Evolutionary conservation across 371 early-diverging fungal genomes (phyloP).

Genomic region (Apophysomyces sp.): DNA sequence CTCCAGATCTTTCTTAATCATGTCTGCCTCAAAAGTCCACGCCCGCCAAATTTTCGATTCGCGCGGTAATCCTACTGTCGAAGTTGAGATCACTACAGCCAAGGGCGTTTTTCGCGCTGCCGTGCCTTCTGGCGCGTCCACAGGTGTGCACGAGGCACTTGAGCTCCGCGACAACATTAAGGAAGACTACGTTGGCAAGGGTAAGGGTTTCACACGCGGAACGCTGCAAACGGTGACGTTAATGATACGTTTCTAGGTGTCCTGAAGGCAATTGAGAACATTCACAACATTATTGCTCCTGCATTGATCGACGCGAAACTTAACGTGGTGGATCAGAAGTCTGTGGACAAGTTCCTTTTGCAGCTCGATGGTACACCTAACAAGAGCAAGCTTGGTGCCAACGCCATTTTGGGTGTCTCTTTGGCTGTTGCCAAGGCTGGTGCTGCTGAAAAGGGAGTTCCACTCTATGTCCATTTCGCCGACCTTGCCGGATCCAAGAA

Average conservation of each 20-base stretch:
- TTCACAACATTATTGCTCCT: constrained; percentile 89
- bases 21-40: constrained; percentile 77
- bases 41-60: constrained; percentile 99
- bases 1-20: constrained; percentile 9
- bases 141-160: constrained; percentile 98
- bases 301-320: constrained; percentile 74
- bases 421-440: constrained; percentile 96
- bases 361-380: constrained; percentile 93
- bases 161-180: constrained; percentile 96
- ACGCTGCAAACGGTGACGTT: not conserved
- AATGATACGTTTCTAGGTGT: constrained; percentile 65
- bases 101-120: constrained; percentile 94
- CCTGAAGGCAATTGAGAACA: constrained; percentile 89
- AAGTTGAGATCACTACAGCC: constrained; percentile 96
- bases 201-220: constrained; percentile 40
- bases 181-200: constrained; percentile 92
- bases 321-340: constrained; percentile 83
- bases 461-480: constrained; percentile 93
- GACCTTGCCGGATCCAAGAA: constrained; percentile 82
- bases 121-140: constrained; percentile 99
- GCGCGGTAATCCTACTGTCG: constrained; percentile 99
- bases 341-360: constrained; percentile 91
- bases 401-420: constrained; percentile 98
- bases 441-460: constrained; percentile 90
- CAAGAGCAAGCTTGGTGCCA: constrained; percentile 97